Evolutionary conservation across 768 basidiomycete species (phyloP).

Genomic region (Coprinopsis sp.): DNA sequence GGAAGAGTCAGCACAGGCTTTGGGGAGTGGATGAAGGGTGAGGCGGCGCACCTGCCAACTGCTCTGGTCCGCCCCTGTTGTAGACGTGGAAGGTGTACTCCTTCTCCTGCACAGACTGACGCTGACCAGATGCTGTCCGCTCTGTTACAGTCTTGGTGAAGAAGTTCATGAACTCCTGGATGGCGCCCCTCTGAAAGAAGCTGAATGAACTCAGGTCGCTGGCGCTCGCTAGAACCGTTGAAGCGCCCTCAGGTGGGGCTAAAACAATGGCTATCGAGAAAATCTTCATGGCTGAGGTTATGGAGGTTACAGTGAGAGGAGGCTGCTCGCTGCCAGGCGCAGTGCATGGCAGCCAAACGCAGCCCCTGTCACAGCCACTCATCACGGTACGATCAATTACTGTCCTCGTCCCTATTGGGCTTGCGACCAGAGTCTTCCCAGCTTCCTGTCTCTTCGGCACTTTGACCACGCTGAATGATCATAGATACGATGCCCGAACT

Average conservation of each 20-base stretch:
- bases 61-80: constrained; percentile 82
- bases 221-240: constrained; percentile 60
- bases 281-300: constrained; percentile 62
- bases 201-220: constrained; percentile 87
- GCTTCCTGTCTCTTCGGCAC: too few species aligned
- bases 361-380: constrained; percentile 1
- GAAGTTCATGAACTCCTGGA: constrained; percentile 91
- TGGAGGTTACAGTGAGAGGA: background rate
- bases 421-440: too few species aligned
- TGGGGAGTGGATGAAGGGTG: background rate
- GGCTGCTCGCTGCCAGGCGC: background rate
- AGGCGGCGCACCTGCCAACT: constrained; percentile 63
- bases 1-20: constrained; percentile 2
- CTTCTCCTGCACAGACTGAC: constrained; percentile 94
- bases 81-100: constrained; percentile 91
- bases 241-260: constrained; percentile 58
- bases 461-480: too few species aligned
- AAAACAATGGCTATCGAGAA: constrained; percentile 74
- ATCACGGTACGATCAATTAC: too few species aligned
- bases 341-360: background rate
- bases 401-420: too few species aligned
- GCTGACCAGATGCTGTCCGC: constrained; percentile 79
- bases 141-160: constrained; percentile 91
- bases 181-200: constrained; percentile 87
- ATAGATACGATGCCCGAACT: too few species aligned